Evolutionary conservation across 352 stramenopile genomes (phyloP).

Genomic region (Pythium insidiosum): DNA sequence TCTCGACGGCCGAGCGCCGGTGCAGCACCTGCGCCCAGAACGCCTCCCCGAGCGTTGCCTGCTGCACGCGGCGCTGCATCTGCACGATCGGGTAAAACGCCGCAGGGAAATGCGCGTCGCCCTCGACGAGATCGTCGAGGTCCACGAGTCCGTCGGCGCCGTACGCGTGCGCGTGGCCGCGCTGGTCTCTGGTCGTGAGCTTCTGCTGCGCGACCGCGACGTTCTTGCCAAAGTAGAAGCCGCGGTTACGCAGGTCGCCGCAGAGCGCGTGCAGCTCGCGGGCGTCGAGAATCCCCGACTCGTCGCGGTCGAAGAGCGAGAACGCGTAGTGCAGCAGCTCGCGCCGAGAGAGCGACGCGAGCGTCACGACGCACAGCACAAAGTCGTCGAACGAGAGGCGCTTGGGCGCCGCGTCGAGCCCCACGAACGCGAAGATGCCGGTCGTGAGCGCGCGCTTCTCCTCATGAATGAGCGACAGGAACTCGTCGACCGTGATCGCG

Average conservation of each 20-base stretch:
- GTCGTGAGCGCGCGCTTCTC: constrained; percentile 46
- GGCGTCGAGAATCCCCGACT: constrained; percentile 53
- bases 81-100: constrained; percentile 65
- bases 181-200: constrained; percentile 23
- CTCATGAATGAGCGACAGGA: constrained; percentile 43
- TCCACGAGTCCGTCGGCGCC: constrained; percentile 35
- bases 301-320: constrained; percentile 53
- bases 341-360: constrained; percentile 33
- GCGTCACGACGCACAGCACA: constrained; percentile 40
- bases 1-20: constrained; percentile 33
- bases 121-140: constrained; percentile 42
- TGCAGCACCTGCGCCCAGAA: constrained; percentile 33
- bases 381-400: constrained; percentile 55
- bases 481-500: constrained; percentile 53
- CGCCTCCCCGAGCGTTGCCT: constrained; percentile 31
- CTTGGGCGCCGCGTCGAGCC: constrained; percentile 17
- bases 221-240: constrained; percentile 57
- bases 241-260: constrained; percentile 32
- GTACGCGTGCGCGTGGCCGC: constrained; percentile 2
- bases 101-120: constrained; percentile 41
- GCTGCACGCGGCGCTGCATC: constrained; percentile 49
- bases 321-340: constrained; percentile 65
- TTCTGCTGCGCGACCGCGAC: constrained; percentile 49
- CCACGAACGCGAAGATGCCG: constrained; percentile 40
- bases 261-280: constrained; percentile 46